Evolutionary conservation across 805 yeast species (phyloP).

Genomic region (Ogataea glucozyma): DNA sequence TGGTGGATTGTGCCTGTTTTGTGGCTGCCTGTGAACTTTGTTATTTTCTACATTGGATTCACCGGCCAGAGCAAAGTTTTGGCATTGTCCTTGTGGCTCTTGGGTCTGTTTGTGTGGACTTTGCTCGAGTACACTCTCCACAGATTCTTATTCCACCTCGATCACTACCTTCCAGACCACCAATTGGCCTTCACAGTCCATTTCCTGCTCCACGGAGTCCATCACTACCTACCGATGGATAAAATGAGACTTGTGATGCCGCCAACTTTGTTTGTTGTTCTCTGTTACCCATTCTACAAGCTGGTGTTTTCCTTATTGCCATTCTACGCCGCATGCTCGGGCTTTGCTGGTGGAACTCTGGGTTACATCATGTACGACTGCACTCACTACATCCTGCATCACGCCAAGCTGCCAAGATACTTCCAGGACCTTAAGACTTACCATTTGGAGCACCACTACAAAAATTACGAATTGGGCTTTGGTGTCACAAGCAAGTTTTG

Average conservation of each 20-base stretch:
- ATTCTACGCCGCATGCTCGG: constrained; percentile 81
- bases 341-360: constrained; percentile 93
- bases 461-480: constrained; percentile 93
- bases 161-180: constrained; percentile 80
- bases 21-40: constrained; percentile 84
- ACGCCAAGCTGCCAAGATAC: constrained; percentile 73
- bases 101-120: constrained; percentile 95
- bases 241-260: constrained; percentile 92
- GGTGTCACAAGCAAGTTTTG: constrained; percentile 95
- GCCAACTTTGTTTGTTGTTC: constrained; percentile 73
- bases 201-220: constrained; percentile 92
- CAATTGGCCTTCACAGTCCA: constrained; percentile 75
- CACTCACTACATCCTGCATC: constrained; percentile 94
- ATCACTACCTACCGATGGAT: constrained; percentile 98
- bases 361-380: constrained; percentile 92
- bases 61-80: constrained; percentile 45
- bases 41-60: constrained; percentile 60
- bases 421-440: constrained; percentile 81
- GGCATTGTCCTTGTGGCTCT: constrained; percentile 58
- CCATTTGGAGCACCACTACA: constrained; percentile 97
- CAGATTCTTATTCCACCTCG: constrained; percentile 92
- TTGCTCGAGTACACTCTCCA: constrained; percentile 85
- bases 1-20: constrained; percentile 90
- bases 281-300: constrained; percentile 79
- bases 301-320: constrained; percentile 78